Evolutionary conservation across 78 protist genomes (phyloP), one percentile per base, ranked within the genome.

Genomic region (Monosiga brevicollis): DNA sequence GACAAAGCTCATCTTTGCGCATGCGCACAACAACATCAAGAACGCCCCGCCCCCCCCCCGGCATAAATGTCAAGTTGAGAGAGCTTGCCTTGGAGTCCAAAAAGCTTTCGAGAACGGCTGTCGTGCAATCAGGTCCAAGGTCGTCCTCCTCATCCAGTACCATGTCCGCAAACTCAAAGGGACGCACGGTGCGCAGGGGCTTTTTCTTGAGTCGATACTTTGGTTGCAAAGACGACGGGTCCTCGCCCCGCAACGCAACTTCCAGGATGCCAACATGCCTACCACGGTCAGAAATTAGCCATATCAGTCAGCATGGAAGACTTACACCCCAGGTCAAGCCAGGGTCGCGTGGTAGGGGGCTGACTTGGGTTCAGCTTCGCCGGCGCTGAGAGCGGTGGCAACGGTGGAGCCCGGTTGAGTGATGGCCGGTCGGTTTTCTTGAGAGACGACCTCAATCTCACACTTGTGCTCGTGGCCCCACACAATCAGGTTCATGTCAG

Each of bases 381-480:
- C 96, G 43, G 79, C 95, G 29, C 62, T 29, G 25, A 96, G 90
- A 1, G 97, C 86, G 23, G 98, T 93, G 1, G 94, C 95, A 0
- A 96, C 89, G 6, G 95, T 78, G 0, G 97, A 93, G 35, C 99
- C 99, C 0, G 98, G 99, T 79, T 97, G 99, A 1, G 84, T 38
- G 37, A 97, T 85, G 80, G 0, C 62, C 81, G 24, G 24, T 9
- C 87, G 87, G 9, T 70, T 81, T 34, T 74, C 9, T 10, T 80
- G 41, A 26, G 80, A n/a, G 26, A 20, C 32, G 32, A 43, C 70
- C 20, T 20, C 42, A 36, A 83, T 41, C 42, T 11, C 29, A 83
- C 96, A 89, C 81, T 95, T 96, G 73, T 95, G 99, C 91, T 96
- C 99, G 77, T 95, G 97, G 0, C 98, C 99, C 99, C 99, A 98